Evolutionary conservation across 1,284 basidiomycete genomes (phyloP).

Genomic region (Coniophora puteana): DNA sequence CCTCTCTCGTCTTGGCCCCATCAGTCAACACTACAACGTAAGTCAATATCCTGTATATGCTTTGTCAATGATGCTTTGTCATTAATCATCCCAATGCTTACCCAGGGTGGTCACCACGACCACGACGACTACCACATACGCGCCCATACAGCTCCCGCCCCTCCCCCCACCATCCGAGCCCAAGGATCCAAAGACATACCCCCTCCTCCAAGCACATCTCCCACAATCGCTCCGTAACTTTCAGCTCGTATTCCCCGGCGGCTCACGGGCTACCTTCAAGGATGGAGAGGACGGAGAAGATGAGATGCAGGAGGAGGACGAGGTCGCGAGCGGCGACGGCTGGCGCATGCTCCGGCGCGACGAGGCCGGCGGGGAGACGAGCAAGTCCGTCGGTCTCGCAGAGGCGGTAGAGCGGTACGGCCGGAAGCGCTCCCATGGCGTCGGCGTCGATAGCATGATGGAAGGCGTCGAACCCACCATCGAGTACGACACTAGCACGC

Average conservation of each 20-base stretch:
- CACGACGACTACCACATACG: constrained; percentile 80
- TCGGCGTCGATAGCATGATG: constrained; percentile 66
- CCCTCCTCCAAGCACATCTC: constrained; percentile 65
- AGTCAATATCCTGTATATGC: constrained; percentile 21
- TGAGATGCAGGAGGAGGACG: constrained; percentile 69
- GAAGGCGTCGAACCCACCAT: constrained; percentile 66
- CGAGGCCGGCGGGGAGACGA: constrained; percentile 45
- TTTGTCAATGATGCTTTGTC: constrained; percentile 25
- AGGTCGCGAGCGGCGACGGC: constrained; percentile 58
- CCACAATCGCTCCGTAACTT: constrained; percentile 69
- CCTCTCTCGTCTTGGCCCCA: constrained; percentile 64
- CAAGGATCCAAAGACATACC: constrained; percentile 76
- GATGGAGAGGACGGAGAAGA: constrained; percentile 61
- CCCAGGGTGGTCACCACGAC: constrained; percentile 80
- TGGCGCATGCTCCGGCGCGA: constrained; percentile 73
- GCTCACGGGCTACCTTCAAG: constrained; percentile 70
- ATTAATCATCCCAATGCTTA: no score
- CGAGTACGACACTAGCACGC: constrained; percentile 44
- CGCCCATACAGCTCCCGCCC: constrained; percentile 72
- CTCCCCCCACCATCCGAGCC: constrained; percentile 65
- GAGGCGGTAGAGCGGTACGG: constrained; percentile 81
- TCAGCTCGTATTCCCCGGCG: constrained; percentile 74
- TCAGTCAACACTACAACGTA: constrained; percentile 78
- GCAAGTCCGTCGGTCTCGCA: constrained; percentile 55
- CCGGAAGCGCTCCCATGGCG: constrained; percentile 68